phyloP scores from a whole-genome alignment of 2,329 filamentous ascomycete genomes.

The Dryadomyces quercivorus region DNA sequence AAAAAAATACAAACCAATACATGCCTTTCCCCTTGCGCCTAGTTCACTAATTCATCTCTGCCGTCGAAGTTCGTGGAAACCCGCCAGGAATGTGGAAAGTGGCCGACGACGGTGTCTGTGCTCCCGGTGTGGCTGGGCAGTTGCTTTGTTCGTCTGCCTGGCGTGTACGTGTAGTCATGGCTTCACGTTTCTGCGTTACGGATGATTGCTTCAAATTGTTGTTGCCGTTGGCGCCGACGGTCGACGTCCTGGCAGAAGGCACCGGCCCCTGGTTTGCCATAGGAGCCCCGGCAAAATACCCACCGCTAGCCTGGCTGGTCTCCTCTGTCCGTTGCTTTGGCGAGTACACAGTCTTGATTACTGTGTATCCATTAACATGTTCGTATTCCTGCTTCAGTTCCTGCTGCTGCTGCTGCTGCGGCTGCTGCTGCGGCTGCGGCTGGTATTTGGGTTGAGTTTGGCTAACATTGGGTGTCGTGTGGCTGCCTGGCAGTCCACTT shows the following conservation, averaged over 20 bases:
- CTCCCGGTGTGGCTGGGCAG: neutral
- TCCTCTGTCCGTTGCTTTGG: neutral
- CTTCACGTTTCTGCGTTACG: neutral
- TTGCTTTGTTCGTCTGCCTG: no score
- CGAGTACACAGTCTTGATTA: neutral
- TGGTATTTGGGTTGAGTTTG: neutral
- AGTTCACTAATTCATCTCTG: neutral
- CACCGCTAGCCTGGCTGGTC: no score
- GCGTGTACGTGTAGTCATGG: no score
- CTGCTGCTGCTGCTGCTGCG: neutral
- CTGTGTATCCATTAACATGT: neutral
- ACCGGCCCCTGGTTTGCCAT: neutral
- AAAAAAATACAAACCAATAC: neutral
- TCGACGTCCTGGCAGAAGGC: neutral
- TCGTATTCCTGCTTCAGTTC: neutral
- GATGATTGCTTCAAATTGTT: neutral
- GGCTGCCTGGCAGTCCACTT: conserved; percentile 38
- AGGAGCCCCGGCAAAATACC: no score
- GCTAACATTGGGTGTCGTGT: conserved; percentile 10
- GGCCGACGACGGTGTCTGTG: conserved; percentile 20
- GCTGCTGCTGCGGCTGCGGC: neutral
- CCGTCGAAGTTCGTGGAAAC: conserved; percentile 19
- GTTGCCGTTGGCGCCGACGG: neutral
- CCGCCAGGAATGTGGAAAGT: conserved; percentile 59
- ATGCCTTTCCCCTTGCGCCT: neutral